Evolutionary conservation across 768 basidiomycete species (phyloP).

Genomic region (Pleurotus ostreatus): DNA sequence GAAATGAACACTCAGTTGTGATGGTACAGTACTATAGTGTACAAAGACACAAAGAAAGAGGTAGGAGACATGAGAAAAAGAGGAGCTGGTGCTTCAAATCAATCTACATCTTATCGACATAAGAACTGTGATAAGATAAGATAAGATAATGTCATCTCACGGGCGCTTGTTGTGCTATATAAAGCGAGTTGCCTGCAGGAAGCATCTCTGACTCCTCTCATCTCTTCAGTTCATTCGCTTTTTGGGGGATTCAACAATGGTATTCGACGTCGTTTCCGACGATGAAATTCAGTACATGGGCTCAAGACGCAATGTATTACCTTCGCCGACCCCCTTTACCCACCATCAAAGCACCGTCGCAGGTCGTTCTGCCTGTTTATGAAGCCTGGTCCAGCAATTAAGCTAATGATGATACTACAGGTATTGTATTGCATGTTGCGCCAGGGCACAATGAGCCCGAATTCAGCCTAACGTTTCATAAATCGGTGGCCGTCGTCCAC

Average conservation of each 20-base stretch:
- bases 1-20: too few relatives aligned
- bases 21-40: too few relatives aligned
- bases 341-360: constrained; percentile 39
- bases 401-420: constrained; percentile 28
- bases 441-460: constrained; percentile 36
- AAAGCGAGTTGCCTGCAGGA: background rate
- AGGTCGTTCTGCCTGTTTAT: constrained; percentile 19
- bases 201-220: constrained; percentile 3
- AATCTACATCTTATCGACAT: background rate
- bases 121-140: background rate
- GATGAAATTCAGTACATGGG: constrained; percentile 64
- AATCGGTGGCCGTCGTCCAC: constrained; percentile 47
- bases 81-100: too few relatives aligned
- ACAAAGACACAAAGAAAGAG: too few relatives aligned
- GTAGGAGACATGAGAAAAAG: too few relatives aligned
- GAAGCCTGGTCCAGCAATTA: too few relatives aligned
- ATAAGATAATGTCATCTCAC: too few relatives aligned
- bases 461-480: constrained; percentile 48
- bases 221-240: background rate
- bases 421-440: constrained; percentile 57
- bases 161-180: too few relatives aligned
- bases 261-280: constrained; percentile 27
- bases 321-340: constrained; percentile 19
- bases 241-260: background rate
- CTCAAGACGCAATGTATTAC: constrained; percentile 23